Percentiles rank a stretch among this genome's conserved stretches.
Conservation (phyloP, 2,329 filamentous ascomycete genomes). For the Pseudogymnoascus sp. region DNA sequence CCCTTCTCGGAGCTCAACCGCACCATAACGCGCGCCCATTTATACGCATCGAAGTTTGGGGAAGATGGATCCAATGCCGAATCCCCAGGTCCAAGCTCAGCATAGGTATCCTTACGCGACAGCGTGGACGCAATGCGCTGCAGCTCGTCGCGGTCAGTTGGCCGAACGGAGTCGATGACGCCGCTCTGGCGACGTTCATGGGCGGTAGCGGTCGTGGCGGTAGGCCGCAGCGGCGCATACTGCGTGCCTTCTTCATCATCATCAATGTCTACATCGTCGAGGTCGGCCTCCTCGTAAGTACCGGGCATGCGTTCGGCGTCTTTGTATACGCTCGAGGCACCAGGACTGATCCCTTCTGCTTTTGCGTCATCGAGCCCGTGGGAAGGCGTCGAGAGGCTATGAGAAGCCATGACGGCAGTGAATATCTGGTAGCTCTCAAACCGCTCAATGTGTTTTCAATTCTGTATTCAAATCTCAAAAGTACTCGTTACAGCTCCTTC, state of each 20-base stretch:
- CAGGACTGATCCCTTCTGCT: not conserved
- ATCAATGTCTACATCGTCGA: not conserved
- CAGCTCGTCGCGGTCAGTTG: conserved; percentile 23
- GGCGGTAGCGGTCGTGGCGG: not conserved
- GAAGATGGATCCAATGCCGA: conserved; percentile 44
- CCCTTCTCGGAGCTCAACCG: conserved; percentile 46
- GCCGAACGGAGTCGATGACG: not conserved
- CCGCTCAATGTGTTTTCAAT: not conserved
- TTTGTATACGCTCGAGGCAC: not conserved
- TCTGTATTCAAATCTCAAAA: not conserved
- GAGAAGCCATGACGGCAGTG: not conserved
- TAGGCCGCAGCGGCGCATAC: not conserved
- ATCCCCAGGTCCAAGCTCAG: conserved; percentile 36
- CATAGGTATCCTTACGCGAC: conserved; percentile 23
- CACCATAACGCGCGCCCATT: conserved; percentile 42
- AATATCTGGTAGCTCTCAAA: not conserved
- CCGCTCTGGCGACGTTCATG: not conserved
- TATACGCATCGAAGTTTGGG: conserved; percentile 45
- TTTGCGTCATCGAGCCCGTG: conserved; percentile 1
- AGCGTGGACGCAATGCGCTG: conserved; percentile 21
- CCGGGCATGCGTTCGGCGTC: not conserved
- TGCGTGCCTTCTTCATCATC: not conserved
- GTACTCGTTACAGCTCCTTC: not conserved
- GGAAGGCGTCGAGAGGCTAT: not conserved
- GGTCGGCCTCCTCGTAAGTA: not conserved